Evolutionary conservation across 2,329 filamentous ascomycete species (phyloP).

Genomic region (Dothistroma pini): DNA sequence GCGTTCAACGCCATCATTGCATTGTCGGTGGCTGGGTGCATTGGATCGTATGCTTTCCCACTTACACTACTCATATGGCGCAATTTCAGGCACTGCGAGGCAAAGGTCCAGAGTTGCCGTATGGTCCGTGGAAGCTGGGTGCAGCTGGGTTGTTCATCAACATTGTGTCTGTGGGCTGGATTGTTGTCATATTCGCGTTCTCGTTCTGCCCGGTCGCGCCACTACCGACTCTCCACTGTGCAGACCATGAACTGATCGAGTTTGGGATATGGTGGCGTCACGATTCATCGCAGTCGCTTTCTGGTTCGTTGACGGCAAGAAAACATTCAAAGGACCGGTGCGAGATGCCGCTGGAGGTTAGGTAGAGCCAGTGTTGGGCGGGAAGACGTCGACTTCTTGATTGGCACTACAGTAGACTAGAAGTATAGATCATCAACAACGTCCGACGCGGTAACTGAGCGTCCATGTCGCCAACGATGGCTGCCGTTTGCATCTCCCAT

Average conservation of each 20-base stretch:
- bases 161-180: background rate
- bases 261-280: conserved; percentile 5
- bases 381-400: background rate
- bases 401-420: background rate
- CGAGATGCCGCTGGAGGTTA: conserved; percentile 5
- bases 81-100: conserved; percentile 1
- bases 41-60: conserved; percentile 3
- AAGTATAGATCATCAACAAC: background rate
- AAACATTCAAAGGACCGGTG: conserved; percentile 2
- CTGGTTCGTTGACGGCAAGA: conserved; percentile 4
- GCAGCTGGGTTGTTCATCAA: conserved; percentile 6
- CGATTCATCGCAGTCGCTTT: background rate
- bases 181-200: conserved; percentile 7
- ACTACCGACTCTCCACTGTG: background rate
- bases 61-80: conserved; percentile 4
- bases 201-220: conserved; percentile 6
- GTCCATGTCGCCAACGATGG: background rate
- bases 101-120: conserved; percentile 3
- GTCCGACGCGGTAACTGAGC: background rate
- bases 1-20: conserved; percentile 10
- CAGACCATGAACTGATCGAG: conserved; percentile 6
- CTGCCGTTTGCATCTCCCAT: background rate
- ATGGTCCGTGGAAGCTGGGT: background rate
- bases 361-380: background rate
- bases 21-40: conserved; percentile 1